phyloP scores from a whole-genome alignment of 192 early-diverging fungal species.

The Obelidium mucronatum region DNA sequence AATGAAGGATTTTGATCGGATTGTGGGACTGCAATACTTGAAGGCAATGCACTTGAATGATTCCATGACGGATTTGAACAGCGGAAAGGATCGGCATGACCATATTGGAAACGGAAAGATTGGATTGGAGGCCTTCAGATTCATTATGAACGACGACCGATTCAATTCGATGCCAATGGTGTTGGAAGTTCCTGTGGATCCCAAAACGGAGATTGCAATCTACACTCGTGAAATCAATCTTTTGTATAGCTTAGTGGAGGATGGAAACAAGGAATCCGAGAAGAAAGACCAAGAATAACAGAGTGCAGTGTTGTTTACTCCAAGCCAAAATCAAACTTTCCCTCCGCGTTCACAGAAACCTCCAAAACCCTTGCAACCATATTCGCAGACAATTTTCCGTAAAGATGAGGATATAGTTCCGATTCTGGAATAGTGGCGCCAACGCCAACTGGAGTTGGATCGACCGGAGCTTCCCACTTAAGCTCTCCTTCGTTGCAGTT shows the following conservation, averaged over 20 bases:
- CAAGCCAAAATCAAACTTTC: neutral
- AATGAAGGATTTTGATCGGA: conserved; percentile 47
- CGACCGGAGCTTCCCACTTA: neutral
- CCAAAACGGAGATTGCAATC: conserved; percentile 35
- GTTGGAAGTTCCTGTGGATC: conserved; percentile 57
- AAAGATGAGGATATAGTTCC: neutral
- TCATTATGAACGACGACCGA: conserved; percentile 61
- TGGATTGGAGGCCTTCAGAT: conserved; percentile 57
- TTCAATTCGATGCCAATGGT: conserved; percentile 59
- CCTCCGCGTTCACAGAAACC: neutral
- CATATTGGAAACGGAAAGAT: conserved; percentile 63
- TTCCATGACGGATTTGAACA: conserved; percentile 48
- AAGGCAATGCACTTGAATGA: conserved; percentile 66
- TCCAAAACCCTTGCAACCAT: neutral
- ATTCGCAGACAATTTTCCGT: neutral
- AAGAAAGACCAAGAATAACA: no score
- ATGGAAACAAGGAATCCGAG: conserved; percentile 4
- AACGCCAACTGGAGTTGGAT: neutral
- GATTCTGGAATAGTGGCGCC: no score
- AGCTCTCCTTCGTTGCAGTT: neutral
- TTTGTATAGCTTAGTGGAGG: conserved; percentile 44
- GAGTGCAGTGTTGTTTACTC: no score
- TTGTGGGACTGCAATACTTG: conserved; percentile 59
- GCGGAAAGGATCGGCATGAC: conserved; percentile 59
- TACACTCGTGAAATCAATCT: conserved; percentile 41